phyloP scores from a whole-genome alignment of 1,284 basidiomycete species.

The Cutaneotrichosporon cutaneum region DNA sequence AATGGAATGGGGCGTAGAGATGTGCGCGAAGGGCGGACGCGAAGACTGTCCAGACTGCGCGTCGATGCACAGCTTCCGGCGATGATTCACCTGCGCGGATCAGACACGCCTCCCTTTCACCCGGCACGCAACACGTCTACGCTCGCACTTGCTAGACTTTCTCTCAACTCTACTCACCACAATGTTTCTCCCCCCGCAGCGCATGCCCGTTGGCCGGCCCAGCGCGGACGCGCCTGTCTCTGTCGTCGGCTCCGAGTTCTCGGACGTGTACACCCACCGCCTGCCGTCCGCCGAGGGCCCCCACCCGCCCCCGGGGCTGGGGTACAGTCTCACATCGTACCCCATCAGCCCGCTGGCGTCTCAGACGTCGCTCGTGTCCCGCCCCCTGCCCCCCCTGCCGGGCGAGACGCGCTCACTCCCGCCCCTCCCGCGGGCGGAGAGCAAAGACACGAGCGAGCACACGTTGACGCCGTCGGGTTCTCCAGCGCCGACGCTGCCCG shows the following conservation, averaged over 20 bases:
- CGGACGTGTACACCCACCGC: not conserved
- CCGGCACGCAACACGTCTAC: not conserved
- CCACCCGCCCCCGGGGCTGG: not conserved
- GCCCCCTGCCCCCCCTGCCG: not conserved
- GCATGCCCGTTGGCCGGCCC: not conserved
- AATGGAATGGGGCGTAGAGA: no score
- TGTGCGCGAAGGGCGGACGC: no score
- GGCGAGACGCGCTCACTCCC: no score
- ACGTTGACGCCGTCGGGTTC: no score
- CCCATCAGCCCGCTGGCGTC: not conserved
- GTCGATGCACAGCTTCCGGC: not conserved
- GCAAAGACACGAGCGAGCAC: no score
- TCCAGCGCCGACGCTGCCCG: not conserved
- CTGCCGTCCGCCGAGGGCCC: not conserved
- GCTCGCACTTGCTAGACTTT: no score
- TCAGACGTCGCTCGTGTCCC: not conserved
- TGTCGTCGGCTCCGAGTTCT: not conserved
- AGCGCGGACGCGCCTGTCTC: conserved; percentile 7
- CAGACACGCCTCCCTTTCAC: not conserved
- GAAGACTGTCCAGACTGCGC: no score
- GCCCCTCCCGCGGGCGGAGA: not conserved
- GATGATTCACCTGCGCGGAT: not conserved
- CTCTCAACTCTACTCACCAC: not conserved
- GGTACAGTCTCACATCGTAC: not conserved
- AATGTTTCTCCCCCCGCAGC: not conserved